These are phyloP conservation scores for Dendryphion nanum DNA, from an alignment of 2,329 filamentous ascomycete species.

Conservation along the genomic window DNA sequence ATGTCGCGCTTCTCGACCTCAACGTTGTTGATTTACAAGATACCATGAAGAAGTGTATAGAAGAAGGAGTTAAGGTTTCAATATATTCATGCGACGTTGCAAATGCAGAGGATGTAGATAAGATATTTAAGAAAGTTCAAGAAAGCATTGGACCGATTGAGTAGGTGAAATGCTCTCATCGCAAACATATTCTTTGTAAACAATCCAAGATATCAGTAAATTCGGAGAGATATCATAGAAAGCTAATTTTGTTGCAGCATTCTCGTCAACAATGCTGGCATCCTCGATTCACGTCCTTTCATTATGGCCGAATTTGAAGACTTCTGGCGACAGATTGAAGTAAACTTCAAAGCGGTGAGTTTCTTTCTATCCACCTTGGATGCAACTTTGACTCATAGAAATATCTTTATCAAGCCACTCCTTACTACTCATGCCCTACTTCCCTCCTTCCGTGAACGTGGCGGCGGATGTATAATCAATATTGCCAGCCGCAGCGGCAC, in stretches of 20 bases:
- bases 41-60: conserved; percentile 22
- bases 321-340: conserved; percentile 32
- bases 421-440: conserved; percentile 25
- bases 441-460: conserved; percentile 20
- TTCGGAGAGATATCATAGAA: background rate
- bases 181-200: background rate
- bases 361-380: background rate
- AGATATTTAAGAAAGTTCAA: conserved; percentile 16
- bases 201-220: background rate
- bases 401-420: conserved; percentile 15
- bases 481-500: conserved; percentile 28
- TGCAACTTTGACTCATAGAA: background rate
- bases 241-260: conserved; percentile 7
- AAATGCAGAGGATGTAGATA: conserved; percentile 10
- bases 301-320: conserved; percentile 24
- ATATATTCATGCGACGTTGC: conserved; percentile 25
- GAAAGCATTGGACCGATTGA: conserved; percentile 22
- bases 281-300: conserved; percentile 24
- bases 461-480: conserved; percentile 31
- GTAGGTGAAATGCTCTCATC: conserved; percentile 3
- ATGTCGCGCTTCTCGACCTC: conserved; percentile 26
- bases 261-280: conserved; percentile 29
- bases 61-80: conserved; percentile 16
- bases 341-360: conserved; percentile 29
- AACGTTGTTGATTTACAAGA: conserved; percentile 13